These are phyloP conservation scores for Heracleum sosnowskyi DNA, from an alignment of 129 eudicot genomes.

Conservation along the genomic window DNA sequence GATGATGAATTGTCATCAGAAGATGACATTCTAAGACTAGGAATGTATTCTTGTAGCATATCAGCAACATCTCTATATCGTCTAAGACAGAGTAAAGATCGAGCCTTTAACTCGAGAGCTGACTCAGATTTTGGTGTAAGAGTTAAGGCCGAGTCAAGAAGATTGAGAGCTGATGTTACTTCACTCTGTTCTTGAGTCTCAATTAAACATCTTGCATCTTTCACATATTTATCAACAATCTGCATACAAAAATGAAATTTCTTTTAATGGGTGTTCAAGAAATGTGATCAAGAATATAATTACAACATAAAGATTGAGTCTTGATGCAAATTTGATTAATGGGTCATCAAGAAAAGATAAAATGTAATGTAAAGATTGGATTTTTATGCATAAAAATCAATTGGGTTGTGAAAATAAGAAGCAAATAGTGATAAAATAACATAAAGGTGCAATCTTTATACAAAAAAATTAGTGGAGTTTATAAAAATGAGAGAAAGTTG, in stretches of 20 bases:
- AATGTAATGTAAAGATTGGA: constrained; percentile 26
- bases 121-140: constrained; percentile 59
- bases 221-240: constrained; percentile 80
- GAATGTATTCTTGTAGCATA: constrained; percentile 88
- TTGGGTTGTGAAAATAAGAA: neutral
- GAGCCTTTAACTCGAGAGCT: constrained; percentile 82
- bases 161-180: constrained; percentile 56
- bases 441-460: neutral
- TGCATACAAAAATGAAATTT: constrained; percentile 9
- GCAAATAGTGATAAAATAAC: neutral
- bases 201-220: constrained; percentile 61
- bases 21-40: constrained; percentile 64
- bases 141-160: constrained; percentile 70
- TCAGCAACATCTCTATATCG: constrained; percentile 85
- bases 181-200: constrained; percentile 58
- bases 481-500: neutral
- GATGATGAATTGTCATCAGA: constrained; percentile 39
- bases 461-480: neutral
- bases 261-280: constrained; percentile 1
- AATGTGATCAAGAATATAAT: neutral
- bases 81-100: constrained; percentile 56
- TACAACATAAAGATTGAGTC: neutral
- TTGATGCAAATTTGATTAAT: neutral
- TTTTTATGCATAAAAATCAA: constrained; percentile 2
- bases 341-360: constrained; percentile 28